Evolutionary conservation across 2,329 filamentous ascomycete genomes (phyloP).

Genomic region (Calonectria pteridis): DNA sequence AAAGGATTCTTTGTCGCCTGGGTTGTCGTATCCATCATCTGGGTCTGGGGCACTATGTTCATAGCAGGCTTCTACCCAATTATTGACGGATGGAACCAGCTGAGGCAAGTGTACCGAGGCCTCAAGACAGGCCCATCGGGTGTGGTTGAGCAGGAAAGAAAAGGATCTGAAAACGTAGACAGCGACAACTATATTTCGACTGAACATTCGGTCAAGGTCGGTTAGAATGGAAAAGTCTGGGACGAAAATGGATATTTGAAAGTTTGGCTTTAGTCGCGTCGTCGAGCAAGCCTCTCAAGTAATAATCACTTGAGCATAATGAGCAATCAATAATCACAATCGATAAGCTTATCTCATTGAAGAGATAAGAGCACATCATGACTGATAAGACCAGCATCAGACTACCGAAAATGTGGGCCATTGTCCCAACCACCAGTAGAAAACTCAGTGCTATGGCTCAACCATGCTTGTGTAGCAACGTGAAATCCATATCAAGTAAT

Average conservation of each 20-base stretch:
- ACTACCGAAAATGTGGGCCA: neutral
- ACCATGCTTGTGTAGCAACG: neutral
- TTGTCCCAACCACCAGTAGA: neutral
- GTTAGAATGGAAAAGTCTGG: neutral
- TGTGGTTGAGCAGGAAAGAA: neutral
- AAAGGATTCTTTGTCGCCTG: conserved; percentile 63
- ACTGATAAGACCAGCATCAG: neutral
- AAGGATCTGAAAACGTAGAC: neutral
- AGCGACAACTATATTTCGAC: conserved; percentile 10
- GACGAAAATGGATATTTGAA: neutral
- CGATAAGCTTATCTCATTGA: neutral
- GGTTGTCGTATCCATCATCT: conserved; percentile 64
- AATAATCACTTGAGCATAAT: too few species aligned
- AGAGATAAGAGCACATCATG: neutral
- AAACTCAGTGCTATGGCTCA: neutral
- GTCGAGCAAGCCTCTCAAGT: too few species aligned
- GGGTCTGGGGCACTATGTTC: conserved; percentile 65
- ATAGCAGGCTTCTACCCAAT: conserved; percentile 63
- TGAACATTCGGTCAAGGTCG: conserved; percentile 2
- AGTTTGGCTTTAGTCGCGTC: neutral
- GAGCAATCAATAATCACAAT: too few species aligned
- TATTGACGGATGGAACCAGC: conserved; percentile 56
- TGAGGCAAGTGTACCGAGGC: conserved; percentile 34
- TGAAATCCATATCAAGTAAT: neutral
- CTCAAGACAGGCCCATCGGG: neutral